Base-by-base conservation (phyloP, 768 basidiomycete genomes). In the Termitomyces sp. region DNA sequence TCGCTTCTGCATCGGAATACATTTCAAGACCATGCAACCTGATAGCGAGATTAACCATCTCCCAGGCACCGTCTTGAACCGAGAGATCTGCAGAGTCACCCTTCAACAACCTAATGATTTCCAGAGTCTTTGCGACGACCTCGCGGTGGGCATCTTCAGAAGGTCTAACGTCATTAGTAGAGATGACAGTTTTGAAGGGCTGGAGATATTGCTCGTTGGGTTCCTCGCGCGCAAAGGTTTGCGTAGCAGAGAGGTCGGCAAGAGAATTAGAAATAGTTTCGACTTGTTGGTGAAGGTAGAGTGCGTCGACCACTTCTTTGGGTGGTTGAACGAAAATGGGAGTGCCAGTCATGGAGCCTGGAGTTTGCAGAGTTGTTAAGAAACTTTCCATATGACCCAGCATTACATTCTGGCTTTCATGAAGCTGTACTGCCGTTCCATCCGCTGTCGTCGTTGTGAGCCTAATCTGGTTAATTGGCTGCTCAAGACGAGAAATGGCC, bases 21-120 rank as follows among this genome's bases (percentile, higher is more conserved):
- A 65, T 65, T 35, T 63, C 62, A 12, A 65, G 62, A 28, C 40
- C 52, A 28, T 63, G 45, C 20, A 65, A 45, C 35, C 39, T 59
- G 48, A 63, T 60, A 11, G 62, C 55, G 33, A 63, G 62, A 39
- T 63, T 60, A 46, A 63, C 56, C 62, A 65, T 65, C 7, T 65
- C 50, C 65, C 62, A 65, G n/a, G 65, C 65, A 33, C 65, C 62
- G 18, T 60, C 56, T 38, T 65, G 65, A 11, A 65, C 28, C 9
- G 65, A 65, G 15, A 63, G 62, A 3, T 62, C 51, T 28, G 39
- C 52, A 5, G 59, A 54, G 32, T 48, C 44, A 7, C 57, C 63
- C 52, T 64, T 56, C 22, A 64, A 52, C 11, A 58, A 39, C 15
- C 32, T 24, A 2, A 64, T 54, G 12, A 64, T 64, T 36, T 64